Percentiles rank a stretch among this genome's conserved stretches.
phyloP scores from a whole-genome alignment of 257 asterid species.

The Cinchona pubescens region DNA sequence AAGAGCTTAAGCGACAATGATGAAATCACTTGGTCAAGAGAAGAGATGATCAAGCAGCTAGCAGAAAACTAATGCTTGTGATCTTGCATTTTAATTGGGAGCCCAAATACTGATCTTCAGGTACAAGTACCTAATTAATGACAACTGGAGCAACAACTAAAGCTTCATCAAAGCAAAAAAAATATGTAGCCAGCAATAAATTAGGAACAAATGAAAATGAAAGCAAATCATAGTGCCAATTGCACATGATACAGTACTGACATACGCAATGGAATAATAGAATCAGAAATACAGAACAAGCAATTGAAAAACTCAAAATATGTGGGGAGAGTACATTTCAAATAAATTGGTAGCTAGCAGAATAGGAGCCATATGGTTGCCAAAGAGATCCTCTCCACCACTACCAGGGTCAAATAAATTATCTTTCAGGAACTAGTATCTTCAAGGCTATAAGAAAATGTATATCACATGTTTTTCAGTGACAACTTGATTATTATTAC shows the following conservation, averaged over 20 bases:
- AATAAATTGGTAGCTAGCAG: neutral
- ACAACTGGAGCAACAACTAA: neutral
- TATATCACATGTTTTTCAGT: neutral
- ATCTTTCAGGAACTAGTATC: neutral
- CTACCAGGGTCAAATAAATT: neutral
- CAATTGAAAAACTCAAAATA: neutral
- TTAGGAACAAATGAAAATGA: neutral
- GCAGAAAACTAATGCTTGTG: neutral
- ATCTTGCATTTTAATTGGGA: neutral
- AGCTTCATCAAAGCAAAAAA: neutral
- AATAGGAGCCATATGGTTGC: neutral
- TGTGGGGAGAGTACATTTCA: neutral
- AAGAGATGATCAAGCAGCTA: neutral
- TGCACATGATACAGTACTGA: neutral
- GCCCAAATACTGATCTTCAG: neutral
- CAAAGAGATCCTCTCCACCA: neutral
- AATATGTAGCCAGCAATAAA: neutral
- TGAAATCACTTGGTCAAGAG: neutral
- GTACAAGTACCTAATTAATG: neutral
- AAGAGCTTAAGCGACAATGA: no score
- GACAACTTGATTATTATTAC: neutral
- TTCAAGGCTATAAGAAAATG: neutral
- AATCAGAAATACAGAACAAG: neutral
- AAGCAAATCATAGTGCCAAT: neutral
- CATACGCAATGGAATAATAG: neutral